Evolutionary conservation across 257 asterid species (phyloP), one percentile per base, ranked within the genome.

Genomic region (Gynochthodes officinalis): DNA sequence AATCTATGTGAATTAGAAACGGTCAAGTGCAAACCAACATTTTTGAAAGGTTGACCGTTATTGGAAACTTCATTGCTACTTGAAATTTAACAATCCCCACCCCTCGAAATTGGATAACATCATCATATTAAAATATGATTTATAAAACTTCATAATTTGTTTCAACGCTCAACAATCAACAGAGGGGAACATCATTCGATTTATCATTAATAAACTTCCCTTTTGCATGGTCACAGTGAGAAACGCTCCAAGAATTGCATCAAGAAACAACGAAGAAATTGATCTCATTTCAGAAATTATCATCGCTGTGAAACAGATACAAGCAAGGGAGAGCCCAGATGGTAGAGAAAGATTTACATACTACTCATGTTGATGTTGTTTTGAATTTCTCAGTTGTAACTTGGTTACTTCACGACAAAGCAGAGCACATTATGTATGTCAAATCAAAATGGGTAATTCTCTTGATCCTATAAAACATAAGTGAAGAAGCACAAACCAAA

Each of bases 391-490:
- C 69, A 40, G 4, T 25, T 42, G 21, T 2, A 32, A 13, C 39
- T 42, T 27, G 27, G 2, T 42, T 10, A 42, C 46, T 16, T 25
- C 19, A 58, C 10, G 33, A 57, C 39, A 62, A 62, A 40, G 52
- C 12, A 49, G 46, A 53, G 59, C 49, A 67, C 32, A 21, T 16
- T 13, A 33, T 48, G 19, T 46, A 23, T n/a, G 5, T 42, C 68
- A 30, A 46, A 57, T 57, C 39, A 60, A 59, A 61, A 12, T 27
- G 48, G 21, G 28, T 53, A 58, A 68, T 44, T 62, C 19, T 66
- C 37, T 33, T 49, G 25, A 69, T 32, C 68, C 58, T 21, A 37
- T 64, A 37, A 25, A 37, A 61, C 52, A 37, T 28, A 72, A 76
- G 48, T 42, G 64, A 42, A 60, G 58, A 55, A 32, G 67, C 71